Conservation (phyloP, 2,329 filamentous ascomycete genomes). For the Colletotrichum lindemuthianum region DNA sequence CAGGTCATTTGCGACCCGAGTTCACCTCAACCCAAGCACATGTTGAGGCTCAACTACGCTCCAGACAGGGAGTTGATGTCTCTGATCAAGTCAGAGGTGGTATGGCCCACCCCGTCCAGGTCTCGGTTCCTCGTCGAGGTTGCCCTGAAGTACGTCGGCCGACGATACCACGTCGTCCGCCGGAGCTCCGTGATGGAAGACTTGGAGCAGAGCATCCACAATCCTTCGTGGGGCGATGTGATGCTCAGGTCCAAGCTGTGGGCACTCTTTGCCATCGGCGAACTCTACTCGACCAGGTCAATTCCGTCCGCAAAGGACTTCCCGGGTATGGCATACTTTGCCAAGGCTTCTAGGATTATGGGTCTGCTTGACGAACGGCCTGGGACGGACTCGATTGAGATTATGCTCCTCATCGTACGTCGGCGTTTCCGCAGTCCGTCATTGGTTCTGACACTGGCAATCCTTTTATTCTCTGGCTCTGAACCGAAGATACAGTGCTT, state of each 20-base stretch:
- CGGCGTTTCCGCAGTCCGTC: neutral
- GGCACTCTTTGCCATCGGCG: conserved; percentile 56
- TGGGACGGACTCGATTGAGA: conserved; percentile 54
- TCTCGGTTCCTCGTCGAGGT: conserved; percentile 51
- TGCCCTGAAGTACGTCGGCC: conserved; percentile 51
- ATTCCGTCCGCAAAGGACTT: conserved; percentile 46
- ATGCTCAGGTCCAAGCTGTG: conserved; percentile 52
- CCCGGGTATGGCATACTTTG: conserved; percentile 56
- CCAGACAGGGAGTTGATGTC: conserved; percentile 42
- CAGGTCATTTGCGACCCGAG: conserved; percentile 45
- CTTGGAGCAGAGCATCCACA: conserved; percentile 49
- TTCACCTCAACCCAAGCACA: conserved; percentile 41
- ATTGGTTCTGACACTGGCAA: conserved; percentile 39
- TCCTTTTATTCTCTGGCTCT: conserved; percentile 55
- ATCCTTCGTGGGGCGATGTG: conserved; percentile 45
- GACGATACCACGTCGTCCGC: conserved; percentile 53
- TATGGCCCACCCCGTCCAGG: conserved; percentile 51
- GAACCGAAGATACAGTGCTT: conserved; percentile 56
- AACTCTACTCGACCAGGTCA: conserved; percentile 54
- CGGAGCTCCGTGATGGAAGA: conserved; percentile 48
- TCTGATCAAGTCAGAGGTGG: conserved; percentile 43
- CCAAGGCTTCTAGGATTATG: conserved; percentile 50
- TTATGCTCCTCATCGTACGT: conserved; percentile 54
- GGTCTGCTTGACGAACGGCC: conserved; percentile 54
- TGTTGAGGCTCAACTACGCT: conserved; percentile 46